Percentiles rank a stretch among this genome's conserved stretches.
These are phyloP conservation scores for Royoungia palumana DNA, from an alignment of 768 basidiomycete genomes.

Conservation along the genomic window DNA sequence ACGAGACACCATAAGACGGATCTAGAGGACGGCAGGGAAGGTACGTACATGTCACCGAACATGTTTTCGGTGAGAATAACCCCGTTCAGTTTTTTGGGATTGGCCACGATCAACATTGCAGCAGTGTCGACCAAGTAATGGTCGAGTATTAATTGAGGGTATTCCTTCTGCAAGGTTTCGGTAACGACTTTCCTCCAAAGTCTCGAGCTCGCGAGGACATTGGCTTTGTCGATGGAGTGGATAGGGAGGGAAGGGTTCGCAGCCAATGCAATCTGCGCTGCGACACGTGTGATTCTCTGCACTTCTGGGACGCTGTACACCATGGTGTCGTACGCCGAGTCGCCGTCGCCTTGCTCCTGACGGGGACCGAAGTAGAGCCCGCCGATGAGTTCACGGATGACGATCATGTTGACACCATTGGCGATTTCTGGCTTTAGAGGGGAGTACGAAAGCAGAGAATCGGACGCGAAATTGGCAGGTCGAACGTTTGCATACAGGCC, in stretches of 20 bases:
- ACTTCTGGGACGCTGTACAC: constrained; percentile 90
- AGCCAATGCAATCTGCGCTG: constrained; percentile 85
- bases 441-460: constrained; percentile 80
- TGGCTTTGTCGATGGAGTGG: constrained; percentile 97
- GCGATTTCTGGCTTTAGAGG: constrained; percentile 87
- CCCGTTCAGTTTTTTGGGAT: constrained; percentile 90
- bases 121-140: constrained; percentile 96
- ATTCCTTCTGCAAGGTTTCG: constrained; percentile 80
- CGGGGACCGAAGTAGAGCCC: constrained; percentile 94
- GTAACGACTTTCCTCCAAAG: constrained; percentile 93
- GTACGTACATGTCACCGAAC: constrained; percentile 92
- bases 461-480: constrained; percentile 91
- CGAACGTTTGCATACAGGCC: constrained; percentile 98
- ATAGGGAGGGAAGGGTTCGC: constrained; percentile 82
- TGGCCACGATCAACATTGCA: constrained; percentile 90
- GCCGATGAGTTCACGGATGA: constrained; percentile 94
- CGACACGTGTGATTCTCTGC: constrained; percentile 91
- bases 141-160: constrained; percentile 81
- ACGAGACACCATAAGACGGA: not conserved
- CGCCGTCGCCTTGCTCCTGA: constrained; percentile 74
- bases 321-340: constrained; percentile 89
- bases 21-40: not conserved
- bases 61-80: constrained; percentile 93
- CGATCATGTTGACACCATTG: constrained; percentile 84
- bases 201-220: constrained; percentile 92